These are phyloP conservation scores for Scheffersomyces stambukii DNA, from an alignment of 1,139 yeast species.

Conservation along the genomic window DNA sequence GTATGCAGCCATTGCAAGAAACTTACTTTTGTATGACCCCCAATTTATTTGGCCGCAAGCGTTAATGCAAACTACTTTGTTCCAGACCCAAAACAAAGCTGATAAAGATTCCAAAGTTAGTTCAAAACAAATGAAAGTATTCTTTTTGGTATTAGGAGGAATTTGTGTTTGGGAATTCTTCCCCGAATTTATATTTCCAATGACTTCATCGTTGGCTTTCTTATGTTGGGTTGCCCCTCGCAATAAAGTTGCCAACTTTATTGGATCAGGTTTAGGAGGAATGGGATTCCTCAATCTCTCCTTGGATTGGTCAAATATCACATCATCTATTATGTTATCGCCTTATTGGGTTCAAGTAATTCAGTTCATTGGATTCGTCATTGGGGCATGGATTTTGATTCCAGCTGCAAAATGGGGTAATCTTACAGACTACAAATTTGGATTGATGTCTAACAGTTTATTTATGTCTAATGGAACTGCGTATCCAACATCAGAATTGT, in stretches of 20 bases:
- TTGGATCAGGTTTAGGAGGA: constrained; percentile 47
- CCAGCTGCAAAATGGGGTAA: constrained; percentile 40
- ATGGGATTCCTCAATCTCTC: constrained; percentile 41
- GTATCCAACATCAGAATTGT: constrained; percentile 34
- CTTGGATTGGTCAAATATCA: constrained; percentile 45
- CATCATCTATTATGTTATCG: constrained; percentile 39
- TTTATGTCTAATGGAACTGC: constrained; percentile 26
- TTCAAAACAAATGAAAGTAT: constrained; percentile 29
- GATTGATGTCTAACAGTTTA: constrained; percentile 42
- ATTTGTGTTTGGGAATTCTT: constrained; percentile 40
- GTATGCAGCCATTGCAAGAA: constrained; percentile 41
- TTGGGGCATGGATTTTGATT: constrained; percentile 39
- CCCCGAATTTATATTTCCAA: constrained; percentile 41
- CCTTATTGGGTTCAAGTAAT: constrained; percentile 47
- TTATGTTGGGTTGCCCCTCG: constrained; percentile 44
- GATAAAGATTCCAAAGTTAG: constrained; percentile 17
- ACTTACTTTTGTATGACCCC: constrained; percentile 39
- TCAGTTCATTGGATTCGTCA: constrained; percentile 36
- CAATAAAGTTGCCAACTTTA: constrained; percentile 29
- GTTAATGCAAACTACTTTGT: constrained; percentile 42
- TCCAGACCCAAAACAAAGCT: constrained; percentile 29
- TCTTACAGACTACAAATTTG: constrained; percentile 20
- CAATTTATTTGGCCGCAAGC: constrained; percentile 46
- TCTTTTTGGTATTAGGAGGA: constrained; percentile 24
- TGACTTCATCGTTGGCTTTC: constrained; percentile 38